Evolutionary conservation across 441 rosid genomes (phyloP).

Genomic region (Eruca vesicaria): DNA sequence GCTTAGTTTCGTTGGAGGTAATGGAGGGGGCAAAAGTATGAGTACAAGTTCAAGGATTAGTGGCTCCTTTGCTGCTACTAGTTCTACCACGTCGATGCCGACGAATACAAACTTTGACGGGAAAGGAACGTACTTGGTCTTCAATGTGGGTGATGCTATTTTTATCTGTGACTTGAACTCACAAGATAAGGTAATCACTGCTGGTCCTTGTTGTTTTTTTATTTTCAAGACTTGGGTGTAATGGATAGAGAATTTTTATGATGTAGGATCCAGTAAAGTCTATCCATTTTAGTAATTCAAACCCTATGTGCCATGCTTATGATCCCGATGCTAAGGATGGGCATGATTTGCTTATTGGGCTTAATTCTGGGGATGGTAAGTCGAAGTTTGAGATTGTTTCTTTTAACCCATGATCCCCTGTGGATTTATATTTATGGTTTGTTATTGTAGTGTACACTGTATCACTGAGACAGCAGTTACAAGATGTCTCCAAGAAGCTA

Average conservation of each 20-base stretch:
- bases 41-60: constrained; percentile 69
- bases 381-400: constrained; percentile 18
- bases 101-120: constrained; percentile 81
- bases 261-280: constrained; percentile 95
- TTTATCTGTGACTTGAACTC: constrained; percentile 94
- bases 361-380: constrained; percentile 93
- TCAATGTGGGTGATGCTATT: constrained; percentile 89
- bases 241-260: background rate
- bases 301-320: constrained; percentile 93
- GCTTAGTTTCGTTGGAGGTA: constrained; percentile 89
- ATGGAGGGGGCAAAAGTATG: constrained; percentile 75
- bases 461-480: constrained; percentile 93
- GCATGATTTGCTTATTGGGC: constrained; percentile 91
- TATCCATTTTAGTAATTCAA: constrained; percentile 82
- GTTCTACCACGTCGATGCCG: constrained; percentile 52
- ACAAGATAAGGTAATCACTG: constrained; percentile 78
- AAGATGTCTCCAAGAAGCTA: constrained; percentile 91
- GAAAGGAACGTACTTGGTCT: constrained; percentile 93
- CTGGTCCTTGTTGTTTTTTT: background rate
- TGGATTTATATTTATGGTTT: constrained; percentile 34
- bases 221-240: background rate
- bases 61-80: constrained; percentile 74
- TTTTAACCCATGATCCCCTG: constrained; percentile 12
- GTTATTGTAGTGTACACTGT: constrained; percentile 58
- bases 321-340: constrained; percentile 95